Evolutionary conservation across 257 asterid species (phyloP).

Genomic region (Solanum microdontum): DNA sequence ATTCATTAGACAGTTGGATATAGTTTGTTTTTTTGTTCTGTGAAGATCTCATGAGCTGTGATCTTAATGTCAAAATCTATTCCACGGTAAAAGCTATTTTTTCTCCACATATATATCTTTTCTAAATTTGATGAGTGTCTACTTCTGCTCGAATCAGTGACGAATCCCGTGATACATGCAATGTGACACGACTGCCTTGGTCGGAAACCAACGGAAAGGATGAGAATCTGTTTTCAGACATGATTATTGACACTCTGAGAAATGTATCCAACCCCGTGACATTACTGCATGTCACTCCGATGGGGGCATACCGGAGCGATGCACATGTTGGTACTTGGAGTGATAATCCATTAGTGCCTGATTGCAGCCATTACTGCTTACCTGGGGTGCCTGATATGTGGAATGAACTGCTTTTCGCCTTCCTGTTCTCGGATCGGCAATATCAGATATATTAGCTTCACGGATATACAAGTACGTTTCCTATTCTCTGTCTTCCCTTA

Average conservation of each 20-base stretch:
- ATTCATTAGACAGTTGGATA: not conserved
- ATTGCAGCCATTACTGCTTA: conserved; percentile 95
- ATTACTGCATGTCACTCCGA: conserved; percentile 57
- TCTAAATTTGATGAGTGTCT: not conserved
- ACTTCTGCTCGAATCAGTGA: conserved; percentile 21
- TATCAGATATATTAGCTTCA: not conserved
- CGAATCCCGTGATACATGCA: conserved; percentile 46
- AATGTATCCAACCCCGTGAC: conserved; percentile 40
- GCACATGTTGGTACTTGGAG: conserved; percentile 75
- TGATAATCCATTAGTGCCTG: conserved; percentile 66
- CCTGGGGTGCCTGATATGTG: conserved; percentile 90
- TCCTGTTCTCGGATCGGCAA: conserved; percentile 20
- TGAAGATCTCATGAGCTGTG: not conserved
- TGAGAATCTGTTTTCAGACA: conserved; percentile 43
- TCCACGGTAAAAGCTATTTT: not conserved
- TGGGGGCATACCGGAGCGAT: conserved; percentile 60
- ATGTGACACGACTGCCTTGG: conserved; percentile 54
- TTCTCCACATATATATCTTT: not conserved
- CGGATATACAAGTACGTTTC: conserved; percentile 10
- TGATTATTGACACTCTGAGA: conserved; percentile 32
- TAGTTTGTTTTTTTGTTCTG: not conserved
- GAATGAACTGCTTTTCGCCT: conserved; percentile 67
- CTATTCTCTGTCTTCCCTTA: not conserved
- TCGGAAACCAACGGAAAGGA: conserved; percentile 26
- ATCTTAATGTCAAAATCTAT: not conserved